phyloP scores from a whole-genome alignment of 139 green algal genomes.

The Chlorella sp. region DNA sequence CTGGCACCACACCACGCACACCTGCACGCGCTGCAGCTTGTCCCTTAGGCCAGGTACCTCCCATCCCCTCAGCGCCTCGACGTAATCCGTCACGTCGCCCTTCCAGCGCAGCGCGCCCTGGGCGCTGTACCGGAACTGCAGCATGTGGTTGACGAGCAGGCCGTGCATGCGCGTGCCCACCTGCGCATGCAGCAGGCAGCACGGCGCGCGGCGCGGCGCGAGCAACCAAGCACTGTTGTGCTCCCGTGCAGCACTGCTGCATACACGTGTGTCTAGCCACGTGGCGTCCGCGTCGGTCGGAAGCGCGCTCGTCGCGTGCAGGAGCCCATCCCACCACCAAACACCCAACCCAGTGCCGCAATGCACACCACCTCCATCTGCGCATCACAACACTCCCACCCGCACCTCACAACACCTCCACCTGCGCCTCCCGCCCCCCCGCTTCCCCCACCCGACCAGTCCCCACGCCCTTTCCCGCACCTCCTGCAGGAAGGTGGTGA shows the following conservation, averaged over 20 bases:
- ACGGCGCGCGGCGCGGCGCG: too few relatives aligned
- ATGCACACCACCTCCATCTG: too few relatives aligned
- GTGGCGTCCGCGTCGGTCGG: too few relatives aligned
- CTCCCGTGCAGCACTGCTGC: too few relatives aligned
- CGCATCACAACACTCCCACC: too few relatives aligned
- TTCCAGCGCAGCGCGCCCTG: conserved; percentile 59
- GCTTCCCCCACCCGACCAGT: too few relatives aligned
- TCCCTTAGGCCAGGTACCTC: conserved; percentile 11
- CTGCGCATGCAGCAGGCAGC: conserved; percentile 16
- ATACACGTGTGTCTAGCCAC: too few relatives aligned
- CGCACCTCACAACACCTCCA: background rate
- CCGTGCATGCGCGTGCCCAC: conserved; percentile 22
- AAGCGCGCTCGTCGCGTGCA: too few relatives aligned
- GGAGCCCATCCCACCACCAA: too few relatives aligned
- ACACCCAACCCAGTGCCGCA: too few relatives aligned
- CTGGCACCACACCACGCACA: background rate
- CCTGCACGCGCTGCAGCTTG: conserved; percentile 7
- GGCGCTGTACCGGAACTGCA: conserved; percentile 47
- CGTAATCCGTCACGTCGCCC: conserved; percentile 56
- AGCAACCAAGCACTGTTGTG: too few relatives aligned
- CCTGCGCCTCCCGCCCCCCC: background rate
- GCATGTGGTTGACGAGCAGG: conserved; percentile 48
- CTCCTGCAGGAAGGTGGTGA: conserved; percentile 34
- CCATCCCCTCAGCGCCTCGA: conserved; percentile 18
- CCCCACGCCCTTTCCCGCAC: too few relatives aligned